A percentile compares a stretch with the other conserved stretches of the same genome.
Conservation (phyloP, 2,329 filamentous ascomycete genomes). For the Alternaria postmessia region DNA sequence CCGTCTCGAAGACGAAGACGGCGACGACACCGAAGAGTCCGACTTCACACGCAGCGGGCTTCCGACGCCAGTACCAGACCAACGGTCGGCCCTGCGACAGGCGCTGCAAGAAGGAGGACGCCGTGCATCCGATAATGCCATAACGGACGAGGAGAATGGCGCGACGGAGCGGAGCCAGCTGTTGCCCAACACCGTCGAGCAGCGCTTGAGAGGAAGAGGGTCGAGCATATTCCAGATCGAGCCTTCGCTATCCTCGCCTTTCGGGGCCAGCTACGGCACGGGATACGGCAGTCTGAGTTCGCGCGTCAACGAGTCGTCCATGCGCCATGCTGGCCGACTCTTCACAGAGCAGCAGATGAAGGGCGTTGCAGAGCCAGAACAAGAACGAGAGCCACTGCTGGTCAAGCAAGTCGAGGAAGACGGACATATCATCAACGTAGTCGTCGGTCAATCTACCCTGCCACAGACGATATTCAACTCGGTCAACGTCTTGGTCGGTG, state of each 20-base stretch:
- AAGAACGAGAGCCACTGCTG: conserved; percentile 73
- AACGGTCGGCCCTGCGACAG: conserved; percentile 53
- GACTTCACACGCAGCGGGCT: conserved; percentile 44
- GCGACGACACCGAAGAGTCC: conserved; percentile 37
- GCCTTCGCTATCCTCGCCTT: conserved; percentile 68
- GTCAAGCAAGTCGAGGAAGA: conserved; percentile 86
- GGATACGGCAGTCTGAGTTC: conserved; percentile 68
- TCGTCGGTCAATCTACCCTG: conserved; percentile 92
- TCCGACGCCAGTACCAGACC: conserved; percentile 44
- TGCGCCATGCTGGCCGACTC: conserved; percentile 63
- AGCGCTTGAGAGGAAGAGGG: conserved; percentile 43
- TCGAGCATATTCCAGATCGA: conserved; percentile 60
- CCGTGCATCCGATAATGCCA: conserved; percentile 49
- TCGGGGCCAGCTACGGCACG: conserved; percentile 75
- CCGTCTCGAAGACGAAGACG: conserved; percentile 55
- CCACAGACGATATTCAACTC: conserved; percentile 97
- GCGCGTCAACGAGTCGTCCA: conserved; percentile 64
- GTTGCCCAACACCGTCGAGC: conserved; percentile 38
- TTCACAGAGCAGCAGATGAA: conserved; percentile 58
- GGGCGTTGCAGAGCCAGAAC: conserved; percentile 54
- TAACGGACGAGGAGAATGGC: conserved; percentile 47
- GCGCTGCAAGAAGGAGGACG: conserved; percentile 50
- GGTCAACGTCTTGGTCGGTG: conserved; percentile 89
- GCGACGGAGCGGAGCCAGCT: conserved; percentile 42
- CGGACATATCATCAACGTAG: conserved; percentile 82